Evolutionary conservation across 495 filamentous ascomycete genomes (phyloP).

Genomic region (Xylaria nigripes): DNA sequence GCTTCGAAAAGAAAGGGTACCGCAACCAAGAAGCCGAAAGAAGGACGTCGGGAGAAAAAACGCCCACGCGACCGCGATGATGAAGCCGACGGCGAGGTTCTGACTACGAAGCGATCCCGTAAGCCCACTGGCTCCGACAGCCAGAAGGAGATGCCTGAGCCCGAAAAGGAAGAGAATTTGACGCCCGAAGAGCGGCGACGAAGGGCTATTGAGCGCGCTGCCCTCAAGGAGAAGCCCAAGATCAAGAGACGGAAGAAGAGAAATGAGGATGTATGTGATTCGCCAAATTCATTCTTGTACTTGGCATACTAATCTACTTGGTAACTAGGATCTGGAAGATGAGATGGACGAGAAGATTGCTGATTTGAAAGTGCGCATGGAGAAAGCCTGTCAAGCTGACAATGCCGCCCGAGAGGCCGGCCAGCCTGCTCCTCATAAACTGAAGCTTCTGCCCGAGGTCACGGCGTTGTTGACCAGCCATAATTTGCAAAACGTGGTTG

Average conservation of each 20-base stretch:
- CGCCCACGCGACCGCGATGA: constrained; percentile 48
- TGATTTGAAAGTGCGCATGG: constrained; percentile 81
- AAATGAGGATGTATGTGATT: constrained; percentile 71
- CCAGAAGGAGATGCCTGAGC: constrained; percentile 41
- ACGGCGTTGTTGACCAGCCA: constrained; percentile 80
- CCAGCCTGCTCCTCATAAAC: constrained; percentile 80
- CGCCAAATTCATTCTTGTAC: background rate
- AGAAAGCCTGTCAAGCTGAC: constrained; percentile 80
- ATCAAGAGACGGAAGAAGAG: constrained; percentile 70
- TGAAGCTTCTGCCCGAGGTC: constrained; percentile 91
- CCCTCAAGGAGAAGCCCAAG: constrained; percentile 58
- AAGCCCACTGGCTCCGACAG: constrained; percentile 29
- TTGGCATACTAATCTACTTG: background rate
- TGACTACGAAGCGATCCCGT: constrained; percentile 35
- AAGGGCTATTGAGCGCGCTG: constrained; percentile 72
- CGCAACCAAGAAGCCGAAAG: constrained; percentile 61
- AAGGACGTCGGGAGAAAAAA: constrained; percentile 70
- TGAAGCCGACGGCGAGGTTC: constrained; percentile 50
- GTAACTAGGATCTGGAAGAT: constrained; percentile 68
- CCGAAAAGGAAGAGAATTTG: constrained; percentile 59
- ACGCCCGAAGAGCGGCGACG: constrained; percentile 62
- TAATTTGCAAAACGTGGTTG: constrained; percentile 66
- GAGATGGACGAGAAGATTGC: constrained; percentile 86
- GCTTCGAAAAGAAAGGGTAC: constrained; percentile 73
- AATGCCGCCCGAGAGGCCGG: constrained; percentile 66